These are phyloP conservation scores for Theobroma grandiflorum DNA, from an alignment of 441 rosid genomes.

Conservation along the genomic window DNA sequence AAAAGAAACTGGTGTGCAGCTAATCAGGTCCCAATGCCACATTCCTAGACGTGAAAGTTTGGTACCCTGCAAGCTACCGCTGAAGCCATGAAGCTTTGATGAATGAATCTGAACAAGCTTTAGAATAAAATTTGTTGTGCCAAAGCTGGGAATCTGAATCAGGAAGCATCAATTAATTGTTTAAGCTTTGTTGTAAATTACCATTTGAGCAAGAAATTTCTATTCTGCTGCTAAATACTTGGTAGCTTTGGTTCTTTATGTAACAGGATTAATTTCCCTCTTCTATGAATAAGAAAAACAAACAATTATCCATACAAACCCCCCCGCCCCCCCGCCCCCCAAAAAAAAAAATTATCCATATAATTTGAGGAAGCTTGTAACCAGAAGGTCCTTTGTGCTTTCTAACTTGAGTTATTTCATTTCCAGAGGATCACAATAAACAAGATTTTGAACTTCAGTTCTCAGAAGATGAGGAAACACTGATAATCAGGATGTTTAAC, in stretches of 20 bases:
- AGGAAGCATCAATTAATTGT: too few relatives aligned
- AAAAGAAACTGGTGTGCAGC: not conserved
- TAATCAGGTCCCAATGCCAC: too few relatives aligned
- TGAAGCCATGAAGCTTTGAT: not conserved
- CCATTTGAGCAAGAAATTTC: not conserved
- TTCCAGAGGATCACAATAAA: conserved; percentile 14
- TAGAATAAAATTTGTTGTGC: too few relatives aligned
- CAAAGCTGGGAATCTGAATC: too few relatives aligned
- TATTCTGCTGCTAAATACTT: too few relatives aligned
- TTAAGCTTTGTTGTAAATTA: not conserved
- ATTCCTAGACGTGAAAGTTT: not conserved
- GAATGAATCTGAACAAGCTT: too few relatives aligned
- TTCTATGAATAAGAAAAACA: too few relatives aligned
- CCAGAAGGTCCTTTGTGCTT: not conserved
- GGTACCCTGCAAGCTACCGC: not conserved
- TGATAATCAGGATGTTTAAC: conserved; percentile 49
- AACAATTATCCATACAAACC: too few relatives aligned
- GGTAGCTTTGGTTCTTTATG: too few relatives aligned
- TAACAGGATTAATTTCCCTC: too few relatives aligned
- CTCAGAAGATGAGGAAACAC: conserved; percentile 53
- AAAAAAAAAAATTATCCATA: too few relatives aligned
- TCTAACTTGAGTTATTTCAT: not conserved
- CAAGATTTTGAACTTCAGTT: conserved; percentile 37
- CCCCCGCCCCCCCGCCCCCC: too few relatives aligned
- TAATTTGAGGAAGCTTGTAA: not conserved